Base-by-base conservation (phyloP, 1,284 basidiomycete species). In the Rhizopogon parksii region DNA sequence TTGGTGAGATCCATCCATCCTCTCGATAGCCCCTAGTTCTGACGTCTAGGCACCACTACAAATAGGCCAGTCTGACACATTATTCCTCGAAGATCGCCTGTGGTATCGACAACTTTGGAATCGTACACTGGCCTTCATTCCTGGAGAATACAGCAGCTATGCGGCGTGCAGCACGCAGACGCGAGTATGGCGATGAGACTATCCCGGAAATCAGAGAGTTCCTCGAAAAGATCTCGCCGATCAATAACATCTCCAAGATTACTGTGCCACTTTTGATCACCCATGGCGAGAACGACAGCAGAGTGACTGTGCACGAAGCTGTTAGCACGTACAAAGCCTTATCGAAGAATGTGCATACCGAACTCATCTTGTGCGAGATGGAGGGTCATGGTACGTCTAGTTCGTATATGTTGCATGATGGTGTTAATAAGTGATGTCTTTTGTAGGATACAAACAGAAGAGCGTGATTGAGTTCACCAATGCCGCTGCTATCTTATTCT, bases 391-490 rank as follows among this genome's bases (percentile, higher is more conserved):
- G 71, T 72, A 42, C 45, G 66, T 45, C 1, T 3, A 15, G 6
- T 14, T 14, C n/a, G 15, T 40, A 32, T 30, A 2, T 46, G 36
- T n/a, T 36, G 17, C 9, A 39, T 30, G 27, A 50, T 40, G 15
- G 5, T 49, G 11, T 37, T 43, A 27, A 40, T 43, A 55, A 25
- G 53, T 38, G 51, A 5, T 3, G 4, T 42, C 11, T 34, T 30
- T 5, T 49, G 7, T 52, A 71, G 71, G 70, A 9, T 72, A 72
- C 56, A 71, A 56, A 55, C 68, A 70, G 48, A 71, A 71, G 63
- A 69, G 62, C 40, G 68, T 71, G 24, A 69, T 70, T 17, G 71
- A 70, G 50, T 72, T 66, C 35, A 61, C 65, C 45, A 69, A 71
- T 21, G 70, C 67, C 3, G 62, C 68, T 21, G 67, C 64, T 39